Conservation (phyloP, 1,284 basidiomycete genomes). For the Pseudozyma sp. region DNA sequence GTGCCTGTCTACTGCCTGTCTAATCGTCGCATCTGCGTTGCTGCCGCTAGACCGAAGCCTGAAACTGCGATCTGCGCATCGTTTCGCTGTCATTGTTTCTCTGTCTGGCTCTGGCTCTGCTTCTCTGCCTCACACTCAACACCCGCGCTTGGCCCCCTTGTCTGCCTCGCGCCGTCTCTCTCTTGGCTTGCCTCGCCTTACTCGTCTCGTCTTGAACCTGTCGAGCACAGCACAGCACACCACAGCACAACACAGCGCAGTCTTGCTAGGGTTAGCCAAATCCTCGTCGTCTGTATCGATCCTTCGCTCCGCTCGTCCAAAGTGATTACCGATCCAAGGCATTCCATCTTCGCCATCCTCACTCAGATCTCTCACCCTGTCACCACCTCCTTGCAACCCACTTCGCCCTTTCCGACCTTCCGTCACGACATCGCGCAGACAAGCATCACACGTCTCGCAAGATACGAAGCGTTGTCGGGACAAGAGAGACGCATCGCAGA, state of each 20-base stretch:
- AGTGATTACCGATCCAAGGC: constrained; percentile 10
- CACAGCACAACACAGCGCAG: constrained; percentile 4
- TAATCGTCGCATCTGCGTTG: neutral
- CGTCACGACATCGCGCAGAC: neutral
- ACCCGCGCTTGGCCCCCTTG: neutral
- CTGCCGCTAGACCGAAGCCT: neutral
- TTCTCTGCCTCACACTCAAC: neutral
- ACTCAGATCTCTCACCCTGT: constrained; percentile 5
- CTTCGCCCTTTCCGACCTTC: constrained; percentile 1
- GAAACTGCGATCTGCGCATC: constrained; percentile 27
- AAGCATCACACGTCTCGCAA: constrained; percentile 12
- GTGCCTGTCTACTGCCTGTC: neutral
- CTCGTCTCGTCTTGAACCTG: neutral
- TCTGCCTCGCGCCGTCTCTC: neutral
- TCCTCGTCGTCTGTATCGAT: constrained; percentile 8
- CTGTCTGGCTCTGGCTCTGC: neutral
- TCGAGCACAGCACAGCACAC: neutral
- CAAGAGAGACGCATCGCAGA: constrained; percentile 8
- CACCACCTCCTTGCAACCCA: neutral
- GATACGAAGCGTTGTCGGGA: constrained; percentile 10
- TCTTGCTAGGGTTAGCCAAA: neutral
- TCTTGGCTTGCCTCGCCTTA: neutral
- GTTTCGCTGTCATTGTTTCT: constrained; percentile 17
- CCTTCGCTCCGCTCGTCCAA: constrained; percentile 20
- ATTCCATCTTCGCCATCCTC: constrained; percentile 18